Evolutionary conservation across 2,329 filamentous ascomycete species (phyloP).

Genomic region (Chaetomium globosum): DNA sequence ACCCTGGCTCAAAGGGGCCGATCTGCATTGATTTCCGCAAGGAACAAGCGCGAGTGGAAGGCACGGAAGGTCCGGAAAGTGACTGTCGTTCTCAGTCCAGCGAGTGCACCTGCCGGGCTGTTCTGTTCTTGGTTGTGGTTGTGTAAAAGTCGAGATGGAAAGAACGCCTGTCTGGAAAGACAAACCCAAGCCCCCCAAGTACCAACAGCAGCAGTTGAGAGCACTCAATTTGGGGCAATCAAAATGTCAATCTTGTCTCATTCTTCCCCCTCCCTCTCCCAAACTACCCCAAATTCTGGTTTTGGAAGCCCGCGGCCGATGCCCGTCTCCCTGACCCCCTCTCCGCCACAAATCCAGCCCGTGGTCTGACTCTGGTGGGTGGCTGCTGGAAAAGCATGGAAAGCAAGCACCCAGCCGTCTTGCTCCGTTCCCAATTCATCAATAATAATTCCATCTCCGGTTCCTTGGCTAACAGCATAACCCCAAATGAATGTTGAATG

Average conservation of each 20-base stretch:
- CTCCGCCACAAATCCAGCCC: background rate
- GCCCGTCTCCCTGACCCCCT: background rate
- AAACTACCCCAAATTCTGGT: constrained; percentile 3
- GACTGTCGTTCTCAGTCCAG: constrained; percentile 2
- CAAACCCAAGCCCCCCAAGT: background rate
- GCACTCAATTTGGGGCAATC: constrained; percentile 16
- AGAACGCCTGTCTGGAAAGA: background rate
- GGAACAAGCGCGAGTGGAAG: background rate
- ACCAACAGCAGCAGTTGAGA: background rate
- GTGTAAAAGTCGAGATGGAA: background rate
- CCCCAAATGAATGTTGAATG: constrained; percentile 9
- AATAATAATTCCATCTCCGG: constrained; percentile 1
- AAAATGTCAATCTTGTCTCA: constrained; percentile 20
- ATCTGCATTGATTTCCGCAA: constrained; percentile 21
- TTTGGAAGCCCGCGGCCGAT: constrained; percentile 5
- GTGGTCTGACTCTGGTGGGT: background rate
- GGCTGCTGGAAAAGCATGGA: background rate
- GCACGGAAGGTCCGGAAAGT: constrained; percentile 22
- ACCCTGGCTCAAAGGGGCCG: background rate
- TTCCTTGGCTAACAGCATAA: constrained; percentile 1
- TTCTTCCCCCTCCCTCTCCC: background rate
- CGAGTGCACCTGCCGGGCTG: background rate
- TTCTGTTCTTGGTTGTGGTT: background rate
- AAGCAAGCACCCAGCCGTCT: constrained; percentile 3
- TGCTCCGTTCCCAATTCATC: constrained; percentile 32